Conservation (phyloP, 1,284 basidiomycete species). For the Phylloporus sp. region DNA sequence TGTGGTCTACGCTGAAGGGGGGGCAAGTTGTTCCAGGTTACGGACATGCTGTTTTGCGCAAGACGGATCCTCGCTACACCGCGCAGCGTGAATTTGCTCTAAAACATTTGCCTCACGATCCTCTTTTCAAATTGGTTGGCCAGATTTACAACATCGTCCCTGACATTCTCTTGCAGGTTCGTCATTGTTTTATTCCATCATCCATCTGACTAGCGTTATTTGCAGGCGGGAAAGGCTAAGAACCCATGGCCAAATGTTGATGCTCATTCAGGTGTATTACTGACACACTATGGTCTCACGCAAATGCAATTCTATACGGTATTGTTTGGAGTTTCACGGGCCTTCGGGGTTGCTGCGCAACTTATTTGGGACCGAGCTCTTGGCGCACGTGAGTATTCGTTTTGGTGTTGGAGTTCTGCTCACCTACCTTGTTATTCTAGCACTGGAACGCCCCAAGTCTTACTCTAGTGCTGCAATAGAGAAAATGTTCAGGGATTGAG, state of each 20-base stretch:
- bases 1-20: slow-evolving; percentile 90
- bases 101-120: slow-evolving; percentile 87
- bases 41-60: slow-evolving; percentile 95
- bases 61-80: slow-evolving; percentile 97
- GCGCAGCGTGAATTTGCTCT: slow-evolving; percentile 95
- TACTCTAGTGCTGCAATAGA: slow-evolving; percentile 79
- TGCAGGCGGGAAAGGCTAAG: slow-evolving; percentile 94
- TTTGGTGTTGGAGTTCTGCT: background rate
- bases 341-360: slow-evolving; percentile 89
- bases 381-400: slow-evolving; percentile 79
- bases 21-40: slow-evolving; percentile 95
- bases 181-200: slow-evolving; percentile 82
- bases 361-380: slow-evolving; percentile 96
- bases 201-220: slow-evolving; percentile 66
- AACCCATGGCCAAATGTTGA: slow-evolving; percentile 96
- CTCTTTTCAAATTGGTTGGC: slow-evolving; percentile 91
- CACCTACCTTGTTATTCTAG: slow-evolving; percentile 41
- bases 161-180: slow-evolving; percentile 84
- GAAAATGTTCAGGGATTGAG: slow-evolving; percentile 69
- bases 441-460: slow-evolving; percentile 87
- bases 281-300: slow-evolving; percentile 88
- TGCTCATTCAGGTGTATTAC: slow-evolving; percentile 94
- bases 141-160: slow-evolving; percentile 95
- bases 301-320: slow-evolving; percentile 97
- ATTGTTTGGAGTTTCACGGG: slow-evolving; percentile 95